Percentiles rank a stretch among this genome's conserved stretches.
These are phyloP conservation scores for Cladorrhinum sp. DNA, from an alignment of 2,329 filamentous ascomycete genomes.

Conservation along the genomic window DNA sequence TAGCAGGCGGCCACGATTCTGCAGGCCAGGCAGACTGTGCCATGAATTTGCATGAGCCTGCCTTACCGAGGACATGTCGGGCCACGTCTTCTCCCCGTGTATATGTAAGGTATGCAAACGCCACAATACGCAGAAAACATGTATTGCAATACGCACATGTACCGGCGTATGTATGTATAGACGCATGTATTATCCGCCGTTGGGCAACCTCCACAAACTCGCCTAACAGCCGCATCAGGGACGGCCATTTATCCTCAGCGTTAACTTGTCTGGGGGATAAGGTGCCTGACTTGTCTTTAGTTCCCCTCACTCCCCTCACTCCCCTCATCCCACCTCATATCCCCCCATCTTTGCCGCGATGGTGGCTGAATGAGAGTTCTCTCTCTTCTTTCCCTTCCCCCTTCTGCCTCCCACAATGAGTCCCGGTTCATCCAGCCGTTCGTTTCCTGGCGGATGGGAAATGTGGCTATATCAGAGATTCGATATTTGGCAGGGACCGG, in stretches of 20 bases:
- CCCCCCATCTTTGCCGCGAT: not conserved
- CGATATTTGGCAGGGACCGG: conserved; percentile 6
- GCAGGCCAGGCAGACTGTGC: conserved; percentile 14
- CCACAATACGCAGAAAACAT: conserved; percentile 4
- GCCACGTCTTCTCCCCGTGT: not conserved
- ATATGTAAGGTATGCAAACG: not conserved
- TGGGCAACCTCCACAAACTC: conserved; percentile 21
- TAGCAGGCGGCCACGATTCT: conserved; percentile 9
- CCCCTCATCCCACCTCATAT: not conserved
- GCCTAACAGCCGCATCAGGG: conserved; percentile 19
- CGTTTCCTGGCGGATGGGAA: conserved; percentile 2
- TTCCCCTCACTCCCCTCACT: not conserved
- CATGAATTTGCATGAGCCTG: conserved; percentile 16
- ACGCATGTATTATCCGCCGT: conserved; percentile 18
- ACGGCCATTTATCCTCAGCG: conserved; percentile 26
- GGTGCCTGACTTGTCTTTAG: not conserved
- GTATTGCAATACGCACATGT: not conserved
- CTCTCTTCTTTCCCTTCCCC: not conserved
- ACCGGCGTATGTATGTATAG: not conserved
- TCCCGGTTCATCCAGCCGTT: conserved; percentile 2
- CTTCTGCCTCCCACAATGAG: not conserved
- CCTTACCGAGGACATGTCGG: not conserved
- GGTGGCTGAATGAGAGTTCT: not conserved
- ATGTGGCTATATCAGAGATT: conserved; percentile 6
- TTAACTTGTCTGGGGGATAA: conserved; percentile 5